These are phyloP conservation scores for Selaginella tamariscina DNA, from an alignment of 75 land plant genomes.

Conservation along the genomic window DNA sequence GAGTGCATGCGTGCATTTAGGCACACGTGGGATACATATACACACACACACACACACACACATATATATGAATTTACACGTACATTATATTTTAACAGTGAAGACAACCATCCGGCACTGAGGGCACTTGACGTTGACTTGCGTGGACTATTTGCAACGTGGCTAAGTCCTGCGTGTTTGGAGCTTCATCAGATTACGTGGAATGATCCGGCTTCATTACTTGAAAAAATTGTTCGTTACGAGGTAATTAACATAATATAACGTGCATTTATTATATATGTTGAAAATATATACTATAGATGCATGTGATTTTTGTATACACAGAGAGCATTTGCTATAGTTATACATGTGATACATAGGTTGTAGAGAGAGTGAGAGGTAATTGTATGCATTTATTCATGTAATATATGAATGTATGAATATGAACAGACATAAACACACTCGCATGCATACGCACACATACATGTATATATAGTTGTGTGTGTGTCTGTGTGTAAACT, in stretches of 20 bases:
- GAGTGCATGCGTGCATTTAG: background rate
- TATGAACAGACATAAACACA: no score
- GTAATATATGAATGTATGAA: no score
- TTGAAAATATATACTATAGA: no score
- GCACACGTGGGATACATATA: no score
- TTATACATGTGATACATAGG: background rate
- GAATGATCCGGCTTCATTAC: slow-evolving; percentile 81
- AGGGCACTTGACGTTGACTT: slow-evolving; percentile 66
- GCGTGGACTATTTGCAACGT: slow-evolving; percentile 64
- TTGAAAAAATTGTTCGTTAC: slow-evolving; percentile 87
- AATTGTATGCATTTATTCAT: background rate
- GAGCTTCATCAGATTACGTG: slow-evolving; percentile 84
- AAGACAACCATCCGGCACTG: slow-evolving; percentile 53
- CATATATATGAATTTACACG: no score
- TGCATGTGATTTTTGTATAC: no score
- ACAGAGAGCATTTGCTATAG: background rate
- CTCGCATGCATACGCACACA: no score
- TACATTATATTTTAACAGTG: slow-evolving; percentile 33
- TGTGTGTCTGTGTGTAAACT: no score
- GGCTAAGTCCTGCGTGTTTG: slow-evolving; percentile 86
- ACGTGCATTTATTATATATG: no score
- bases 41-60: no score
- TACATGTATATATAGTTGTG: no score
- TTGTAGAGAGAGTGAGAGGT: background rate
- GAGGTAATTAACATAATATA: slow-evolving; percentile 54